These are phyloP conservation scores for Exophiala mesophila DNA, from an alignment of 2,329 filamentous ascomycete genomes.

Conservation along the genomic window DNA sequence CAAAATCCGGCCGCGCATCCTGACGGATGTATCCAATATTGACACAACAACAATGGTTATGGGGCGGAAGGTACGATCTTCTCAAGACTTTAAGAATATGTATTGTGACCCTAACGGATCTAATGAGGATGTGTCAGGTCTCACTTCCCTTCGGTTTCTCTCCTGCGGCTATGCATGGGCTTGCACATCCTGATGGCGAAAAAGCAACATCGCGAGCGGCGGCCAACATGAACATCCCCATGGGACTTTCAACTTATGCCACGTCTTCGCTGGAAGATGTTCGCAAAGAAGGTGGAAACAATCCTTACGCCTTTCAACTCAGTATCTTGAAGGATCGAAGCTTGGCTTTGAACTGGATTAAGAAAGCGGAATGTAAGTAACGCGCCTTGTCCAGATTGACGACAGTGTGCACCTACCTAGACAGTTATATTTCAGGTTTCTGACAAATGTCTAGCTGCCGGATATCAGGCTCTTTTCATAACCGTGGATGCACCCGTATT, in stretches of 20 bases:
- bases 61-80: constrained; percentile 24
- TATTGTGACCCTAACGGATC: neutral
- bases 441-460: no score
- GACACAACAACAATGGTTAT: constrained; percentile 34
- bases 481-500: constrained; percentile 53
- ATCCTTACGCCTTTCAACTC: constrained; percentile 52
- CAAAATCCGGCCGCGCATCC: constrained; percentile 41
- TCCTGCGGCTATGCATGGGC: constrained; percentile 36
- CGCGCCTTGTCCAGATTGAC: no score
- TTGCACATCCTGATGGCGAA: constrained; percentile 48
- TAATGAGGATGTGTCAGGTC: neutral
- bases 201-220: constrained; percentile 42
- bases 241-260: constrained; percentile 42
- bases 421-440: no score
- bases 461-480: constrained; percentile 52
- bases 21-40: constrained; percentile 36
- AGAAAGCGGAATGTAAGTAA: no score
- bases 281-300: constrained; percentile 32
- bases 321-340: constrained; percentile 48
- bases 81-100: no score
- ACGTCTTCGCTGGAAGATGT: constrained; percentile 42
- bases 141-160: neutral
- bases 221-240: constrained; percentile 34
- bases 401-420: no score
- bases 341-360: no score